These are phyloP conservation scores for Penicillium lividum DNA, from an alignment of 495 filamentous ascomycete genomes.

Conservation along the genomic window DNA sequence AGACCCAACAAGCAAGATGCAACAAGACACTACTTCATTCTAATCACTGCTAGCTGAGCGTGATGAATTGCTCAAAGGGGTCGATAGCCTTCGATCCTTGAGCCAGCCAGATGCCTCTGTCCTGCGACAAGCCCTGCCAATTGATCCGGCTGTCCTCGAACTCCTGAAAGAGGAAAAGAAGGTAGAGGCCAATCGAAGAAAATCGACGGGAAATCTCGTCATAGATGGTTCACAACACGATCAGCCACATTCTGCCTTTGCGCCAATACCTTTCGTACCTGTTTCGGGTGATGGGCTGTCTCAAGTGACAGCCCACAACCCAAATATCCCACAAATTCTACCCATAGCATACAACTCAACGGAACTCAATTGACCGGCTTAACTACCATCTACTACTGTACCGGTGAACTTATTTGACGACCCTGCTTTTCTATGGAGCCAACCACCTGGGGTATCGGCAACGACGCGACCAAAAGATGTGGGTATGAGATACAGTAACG, in stretches of 20 bases:
- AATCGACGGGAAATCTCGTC: not conserved
- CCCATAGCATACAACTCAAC: not conserved
- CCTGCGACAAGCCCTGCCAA: slow-evolving; percentile 18
- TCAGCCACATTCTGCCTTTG: not conserved
- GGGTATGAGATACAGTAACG: not conserved
- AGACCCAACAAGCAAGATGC: slow-evolving; percentile 12
- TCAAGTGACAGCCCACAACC: not conserved
- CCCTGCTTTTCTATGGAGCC: slow-evolving; percentile 8
- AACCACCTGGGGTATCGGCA: not conserved
- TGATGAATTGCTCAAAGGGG: slow-evolving; percentile 14
- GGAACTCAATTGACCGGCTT: slow-evolving; percentile 2
- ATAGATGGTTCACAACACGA: not conserved
- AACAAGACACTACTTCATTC: slow-evolving; percentile 2
- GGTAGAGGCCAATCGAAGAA: not conserved
- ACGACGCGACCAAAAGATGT: slow-evolving; percentile 10
- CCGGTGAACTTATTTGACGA: not conserved
- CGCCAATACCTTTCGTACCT: not conserved
- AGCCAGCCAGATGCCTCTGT: slow-evolving; percentile 10
- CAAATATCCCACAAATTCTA: not conserved
- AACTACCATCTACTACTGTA: not conserved
- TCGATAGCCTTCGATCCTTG: slow-evolving; percentile 16
- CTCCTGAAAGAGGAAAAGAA: slow-evolving; percentile 7
- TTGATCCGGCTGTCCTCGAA: slow-evolving; percentile 15
- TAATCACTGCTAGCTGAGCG: slow-evolving; percentile 13
- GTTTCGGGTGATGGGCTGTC: not conserved